Evolutionary conservation across 345 rosid genomes (phyloP).

Genomic region (Rhodomyrtus tomentosa): DNA sequence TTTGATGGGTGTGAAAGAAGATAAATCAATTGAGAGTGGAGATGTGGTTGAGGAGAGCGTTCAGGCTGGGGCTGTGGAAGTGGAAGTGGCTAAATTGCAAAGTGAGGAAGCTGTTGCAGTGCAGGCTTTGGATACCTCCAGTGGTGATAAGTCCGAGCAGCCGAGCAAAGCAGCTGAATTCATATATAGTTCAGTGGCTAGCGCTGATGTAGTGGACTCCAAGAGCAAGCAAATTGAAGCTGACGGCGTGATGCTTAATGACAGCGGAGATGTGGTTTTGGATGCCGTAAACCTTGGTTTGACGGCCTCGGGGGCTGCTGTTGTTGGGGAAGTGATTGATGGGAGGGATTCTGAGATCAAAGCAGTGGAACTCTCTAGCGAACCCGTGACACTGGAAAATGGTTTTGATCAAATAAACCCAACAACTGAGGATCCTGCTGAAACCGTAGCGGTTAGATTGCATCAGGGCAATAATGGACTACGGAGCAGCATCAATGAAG

Average conservation of each 20-base stretch:
- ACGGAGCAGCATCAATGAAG: neutral
- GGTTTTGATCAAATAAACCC: conserved; percentile 27
- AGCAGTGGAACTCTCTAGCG: conserved; percentile 16
- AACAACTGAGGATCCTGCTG: conserved; percentile 5
- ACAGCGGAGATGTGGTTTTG: conserved; percentile 20
- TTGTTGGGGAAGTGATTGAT: conserved; percentile 20
- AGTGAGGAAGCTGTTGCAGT: conserved; percentile 2
- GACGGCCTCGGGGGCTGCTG: conserved; percentile 17
- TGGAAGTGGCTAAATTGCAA: conserved; percentile 7
- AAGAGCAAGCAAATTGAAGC: conserved; percentile 8
- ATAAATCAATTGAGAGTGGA: conserved; percentile 5
- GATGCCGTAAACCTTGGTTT: conserved; percentile 17
- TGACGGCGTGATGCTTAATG: conserved; percentile 18
- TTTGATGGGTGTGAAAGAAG: neutral
- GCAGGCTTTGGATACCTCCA: neutral
- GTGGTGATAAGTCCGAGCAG: neutral
- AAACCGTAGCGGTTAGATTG: neutral
- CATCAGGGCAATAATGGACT: neutral
- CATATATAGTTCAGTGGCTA: neutral
- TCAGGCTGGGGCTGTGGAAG: conserved; percentile 1
- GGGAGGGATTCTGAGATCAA: conserved; percentile 11
- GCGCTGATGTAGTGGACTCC: neutral
- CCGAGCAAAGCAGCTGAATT: neutral
- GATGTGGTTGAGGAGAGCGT: neutral
- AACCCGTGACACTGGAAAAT: conserved; percentile 22